phyloP scores from a whole-genome alignment of 352 stramenopile genomes.

The Globisporangium middletonii region DNA sequence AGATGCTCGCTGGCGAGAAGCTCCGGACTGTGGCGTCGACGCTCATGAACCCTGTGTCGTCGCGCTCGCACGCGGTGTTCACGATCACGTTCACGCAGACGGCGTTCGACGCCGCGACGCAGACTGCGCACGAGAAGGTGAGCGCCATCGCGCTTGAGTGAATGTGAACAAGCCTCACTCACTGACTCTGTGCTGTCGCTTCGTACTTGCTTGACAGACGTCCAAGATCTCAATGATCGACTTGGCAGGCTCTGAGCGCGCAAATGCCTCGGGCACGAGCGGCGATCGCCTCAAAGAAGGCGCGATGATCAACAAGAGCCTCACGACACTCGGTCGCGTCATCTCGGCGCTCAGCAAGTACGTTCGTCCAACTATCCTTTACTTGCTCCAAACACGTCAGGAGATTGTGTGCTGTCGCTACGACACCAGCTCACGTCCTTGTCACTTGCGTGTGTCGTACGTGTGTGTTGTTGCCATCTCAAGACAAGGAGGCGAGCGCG shows the following conservation, averaged over 20 bases:
- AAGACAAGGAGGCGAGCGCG: slow-evolving; percentile 46
- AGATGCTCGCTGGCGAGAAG: slow-evolving; percentile 89
- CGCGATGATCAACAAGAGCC: slow-evolving; percentile 90
- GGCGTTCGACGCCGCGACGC: slow-evolving; percentile 48
- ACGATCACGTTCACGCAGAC: slow-evolving; percentile 91
- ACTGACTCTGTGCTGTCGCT: neutral
- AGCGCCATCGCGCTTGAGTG: no score
- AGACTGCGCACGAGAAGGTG: slow-evolving; percentile 65
- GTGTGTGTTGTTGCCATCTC: neutral
- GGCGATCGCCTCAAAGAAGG: slow-evolving; percentile 89
- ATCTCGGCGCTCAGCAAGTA: slow-evolving; percentile 83
- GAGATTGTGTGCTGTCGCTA: neutral
- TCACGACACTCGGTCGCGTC: slow-evolving; percentile 85
- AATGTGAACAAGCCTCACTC: no score
- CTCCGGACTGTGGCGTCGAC: slow-evolving; percentile 93
- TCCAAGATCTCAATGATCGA: slow-evolving; percentile 88
- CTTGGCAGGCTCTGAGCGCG: slow-evolving; percentile 75
- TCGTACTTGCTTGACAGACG: slow-evolving; percentile 22
- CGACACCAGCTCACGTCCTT: neutral
- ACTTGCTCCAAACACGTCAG: no score
- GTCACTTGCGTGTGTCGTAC: neutral
- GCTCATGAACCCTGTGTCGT: slow-evolving; percentile 96
- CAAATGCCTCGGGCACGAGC: slow-evolving; percentile 71
- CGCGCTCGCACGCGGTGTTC: slow-evolving; percentile 95
- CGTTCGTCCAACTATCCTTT: neutral